Evolutionary conservation across 2,329 filamentous ascomycete species (phyloP), one percentile per base, ranked within the genome.

Genomic region (Trichoderma hamatum): DNA sequence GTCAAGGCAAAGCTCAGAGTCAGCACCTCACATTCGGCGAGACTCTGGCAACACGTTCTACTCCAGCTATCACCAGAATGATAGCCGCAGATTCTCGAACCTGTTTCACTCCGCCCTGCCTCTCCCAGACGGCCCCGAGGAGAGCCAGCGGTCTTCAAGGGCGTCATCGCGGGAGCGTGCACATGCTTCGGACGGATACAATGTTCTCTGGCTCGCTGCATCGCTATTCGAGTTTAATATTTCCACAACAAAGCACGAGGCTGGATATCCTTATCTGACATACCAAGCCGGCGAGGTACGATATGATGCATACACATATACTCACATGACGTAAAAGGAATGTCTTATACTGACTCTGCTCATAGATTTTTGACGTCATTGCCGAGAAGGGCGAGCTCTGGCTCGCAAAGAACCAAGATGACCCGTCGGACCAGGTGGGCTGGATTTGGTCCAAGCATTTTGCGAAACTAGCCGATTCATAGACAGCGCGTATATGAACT

Each of bases 361-460:
- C 28, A 11, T 72, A 91, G 87, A 92, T 95, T 72, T 95, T 95
- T 76, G 92, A 95, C 81, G 91, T 99, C 65, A 93, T 99, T 76
- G 96, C 91, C 34, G 94, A 97, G 80, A 97, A 97, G 79, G 96
- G 96, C 72, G 96, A 99, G 83, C 86, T 98, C 60, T 99, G 96
- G 96, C 88, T 99, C 69, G 96, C 96, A 65, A 93, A 93, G 80
- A 99, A 99, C 78, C 96, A 99, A 81, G 96, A 99, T 76, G 96
- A 99, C 79, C 83, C 89, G 1, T 85, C 84, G 13, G 87, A 91
- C 72, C 86, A 89, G 72, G 90, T 98, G 39, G 96, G 96, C 63
- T 99, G 96, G 96, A 97, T 99, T 75, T 99, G 96, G 96, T 97
- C 94, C 75, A 97, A 97, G 80, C 96, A 99, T 82, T 99, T 99